Evolutionary conservation across 768 basidiomycete genomes (phyloP).

Genomic region (Mycena alexandri): DNA sequence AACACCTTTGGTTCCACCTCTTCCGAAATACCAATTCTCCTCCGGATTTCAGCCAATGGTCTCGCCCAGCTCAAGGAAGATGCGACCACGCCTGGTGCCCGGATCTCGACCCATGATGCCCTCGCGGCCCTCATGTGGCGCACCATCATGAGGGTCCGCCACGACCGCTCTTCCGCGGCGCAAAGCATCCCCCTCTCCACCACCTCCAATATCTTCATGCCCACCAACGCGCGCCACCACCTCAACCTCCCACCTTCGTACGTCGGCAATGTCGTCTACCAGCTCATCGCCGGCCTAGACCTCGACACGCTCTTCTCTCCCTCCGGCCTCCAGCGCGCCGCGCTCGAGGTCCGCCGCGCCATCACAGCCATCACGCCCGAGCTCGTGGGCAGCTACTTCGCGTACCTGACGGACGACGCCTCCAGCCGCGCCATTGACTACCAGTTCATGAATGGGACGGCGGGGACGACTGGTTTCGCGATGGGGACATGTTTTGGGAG

Average conservation of each 20-base stretch:
- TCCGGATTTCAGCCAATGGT: constrained; percentile 5
- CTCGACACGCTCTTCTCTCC: constrained; percentile 18
- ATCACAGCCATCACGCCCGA: constrained; percentile 10
- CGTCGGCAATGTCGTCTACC: constrained; percentile 23
- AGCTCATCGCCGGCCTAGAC: constrained; percentile 18
- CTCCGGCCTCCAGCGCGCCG: constrained; percentile 14
- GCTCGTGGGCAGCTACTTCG: constrained; percentile 13
- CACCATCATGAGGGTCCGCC: not conserved
- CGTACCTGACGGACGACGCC: constrained; percentile 5
- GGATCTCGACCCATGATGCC: constrained; percentile 19
- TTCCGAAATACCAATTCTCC: constrained; percentile 2
- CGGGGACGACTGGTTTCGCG: not conserved
- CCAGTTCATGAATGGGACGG: constrained; percentile 16
- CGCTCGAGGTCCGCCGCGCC: constrained; percentile 13
- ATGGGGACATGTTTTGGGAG: constrained; percentile 21
- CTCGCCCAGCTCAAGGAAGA: constrained; percentile 17
- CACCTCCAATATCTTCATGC: constrained; percentile 21
- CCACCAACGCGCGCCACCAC: constrained; percentile 11
- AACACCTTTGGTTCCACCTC: not conserved
- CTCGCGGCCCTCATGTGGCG: constrained; percentile 21
- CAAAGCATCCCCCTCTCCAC: not conserved
- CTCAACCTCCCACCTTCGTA: constrained; percentile 1
- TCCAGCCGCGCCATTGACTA: constrained; percentile 13
- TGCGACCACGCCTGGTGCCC: constrained; percentile 6
- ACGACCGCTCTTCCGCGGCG: not conserved